A percentile compares a stretch with the other conserved stretches of the same genome.
phyloP scores from a whole-genome alignment of 2,329 filamentous ascomycete genomes.

The Chalara sp. region DNA sequence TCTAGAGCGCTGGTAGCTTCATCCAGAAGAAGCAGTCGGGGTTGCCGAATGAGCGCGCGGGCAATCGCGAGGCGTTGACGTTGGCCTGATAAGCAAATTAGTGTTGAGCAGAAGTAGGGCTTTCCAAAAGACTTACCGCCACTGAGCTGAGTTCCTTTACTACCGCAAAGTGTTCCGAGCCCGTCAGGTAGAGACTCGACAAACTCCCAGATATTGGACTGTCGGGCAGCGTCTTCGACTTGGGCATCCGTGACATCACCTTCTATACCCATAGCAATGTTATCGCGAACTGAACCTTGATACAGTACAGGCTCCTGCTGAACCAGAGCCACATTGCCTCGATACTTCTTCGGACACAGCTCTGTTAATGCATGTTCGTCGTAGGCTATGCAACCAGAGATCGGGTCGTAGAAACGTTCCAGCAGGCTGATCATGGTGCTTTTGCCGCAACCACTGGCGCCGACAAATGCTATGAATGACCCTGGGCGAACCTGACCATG shows the following conservation, averaged over 20 bases:
- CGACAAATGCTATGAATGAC: constrained; percentile 85
- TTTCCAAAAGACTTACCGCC: constrained; percentile 92
- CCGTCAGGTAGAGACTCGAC: constrained; percentile 45
- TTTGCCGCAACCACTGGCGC: constrained; percentile 78
- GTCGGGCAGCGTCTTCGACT: constrained; percentile 36
- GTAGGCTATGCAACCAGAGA: constrained; percentile 3
- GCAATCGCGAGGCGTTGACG: constrained; percentile 88
- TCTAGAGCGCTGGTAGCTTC: constrained; percentile 75
- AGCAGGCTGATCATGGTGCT: constrained; percentile 67
- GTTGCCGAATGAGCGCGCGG: constrained; percentile 76
- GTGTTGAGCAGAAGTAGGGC: too few relatives aligned
- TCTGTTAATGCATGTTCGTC: constrained; percentile 41
- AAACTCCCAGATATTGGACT: constrained; percentile 44
- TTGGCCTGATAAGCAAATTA: too few relatives aligned
- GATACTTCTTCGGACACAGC: constrained; percentile 54
- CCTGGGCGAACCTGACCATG: constrained; percentile 59
- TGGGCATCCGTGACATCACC: constrained; percentile 34
- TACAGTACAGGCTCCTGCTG: constrained; percentile 68
- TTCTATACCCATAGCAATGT: constrained; percentile 56
- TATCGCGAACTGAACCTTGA: constrained; percentile 58
- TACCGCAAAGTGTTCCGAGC: constrained; percentile 76
- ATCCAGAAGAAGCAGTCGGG: constrained; percentile 75
- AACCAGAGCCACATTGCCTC: constrained; percentile 58
- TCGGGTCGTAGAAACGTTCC: constrained; percentile 70
- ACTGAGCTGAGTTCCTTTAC: constrained; percentile 73